Base-by-base conservation (phyloP, 2,329 filamentous ascomycete genomes). In the Colletotrichum tanaceti region DNA sequence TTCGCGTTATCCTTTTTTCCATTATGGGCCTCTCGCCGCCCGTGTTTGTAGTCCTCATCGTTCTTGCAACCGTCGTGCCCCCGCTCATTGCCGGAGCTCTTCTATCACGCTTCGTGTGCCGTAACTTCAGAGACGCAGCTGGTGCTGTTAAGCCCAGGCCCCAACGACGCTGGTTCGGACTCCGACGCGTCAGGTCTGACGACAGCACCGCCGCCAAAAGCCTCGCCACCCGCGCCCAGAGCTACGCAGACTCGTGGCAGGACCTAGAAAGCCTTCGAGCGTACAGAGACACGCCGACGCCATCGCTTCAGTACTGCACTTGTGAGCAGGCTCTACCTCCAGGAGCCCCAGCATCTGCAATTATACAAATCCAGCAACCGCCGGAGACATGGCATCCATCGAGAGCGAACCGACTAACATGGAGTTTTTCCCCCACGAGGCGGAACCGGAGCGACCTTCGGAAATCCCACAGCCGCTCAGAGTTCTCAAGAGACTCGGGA, bases 391-490 rank as follows among this genome's bases (percentile, higher is more conserved):
- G 83, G 77, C 76, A 75, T 72, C 77, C 75, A 14, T 71, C 58
- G 60, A 72, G 72, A 57, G 71, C 68, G 50, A 74, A 58, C 61
- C 76, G 71, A 18, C 73, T 76, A 63, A 72, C 58, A 65, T 77
- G 74, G 78, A 77, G 73, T 70, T 80, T 75, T 71, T 74, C 73
- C 68, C 77, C 70, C 63, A 75, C 68, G 58, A 68, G 43, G 57
- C n/a, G 28, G 64, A 74, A 47, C 73, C 38, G 39, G 55, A 16
- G 20, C 28, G n/a, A 14, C 28, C 39, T 14, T 57, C 57, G 24
- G 77, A 76, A 72, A 73, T 74, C 64, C 82, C 85, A 20, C 79
- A 79, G 39, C 86, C 87, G 13, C 74, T 88, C 41, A 82, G 83
- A 47, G 85, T 88, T 73, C 74, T 82, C 73, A 88, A 86, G 73